These are phyloP conservation scores for Aechmea fasciata DNA, from an alignment of 176 grass and related monocot species.

Conservation along the genomic window DNA sequence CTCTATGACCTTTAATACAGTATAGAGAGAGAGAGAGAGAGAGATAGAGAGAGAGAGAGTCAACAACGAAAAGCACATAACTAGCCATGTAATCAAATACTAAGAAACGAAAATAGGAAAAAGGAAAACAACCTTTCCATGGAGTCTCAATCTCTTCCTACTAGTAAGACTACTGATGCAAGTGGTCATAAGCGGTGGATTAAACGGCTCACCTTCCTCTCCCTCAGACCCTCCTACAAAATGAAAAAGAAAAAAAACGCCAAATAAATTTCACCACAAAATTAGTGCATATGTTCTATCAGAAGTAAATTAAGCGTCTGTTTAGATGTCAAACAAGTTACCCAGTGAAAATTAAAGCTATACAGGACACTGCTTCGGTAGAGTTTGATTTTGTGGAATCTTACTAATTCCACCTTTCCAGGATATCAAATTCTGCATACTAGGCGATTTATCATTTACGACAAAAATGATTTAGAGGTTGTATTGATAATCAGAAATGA, in stretches of 20 bases:
- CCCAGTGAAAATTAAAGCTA: no score
- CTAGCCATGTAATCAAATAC: neutral
- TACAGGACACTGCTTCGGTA: no score
- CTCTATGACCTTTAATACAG: slow-evolving; percentile 32
- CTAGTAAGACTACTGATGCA: slow-evolving; percentile 19
- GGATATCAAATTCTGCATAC: no score
- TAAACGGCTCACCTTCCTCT: slow-evolving; percentile 16
- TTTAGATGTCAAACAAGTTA: no score
- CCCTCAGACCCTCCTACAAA: slow-evolving; percentile 10
- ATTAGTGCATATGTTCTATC: neutral
- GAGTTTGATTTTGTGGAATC: no score
- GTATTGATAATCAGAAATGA: no score
- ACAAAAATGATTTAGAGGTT: no score
- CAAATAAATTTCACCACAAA: neutral
- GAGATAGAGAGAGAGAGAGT: slow-evolving; percentile 8
- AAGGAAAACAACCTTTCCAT: slow-evolving; percentile 42
- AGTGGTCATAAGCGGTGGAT: slow-evolving; percentile 16
- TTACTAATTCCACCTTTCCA: no score
- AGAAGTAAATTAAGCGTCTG: neutral
- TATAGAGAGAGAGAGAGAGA: slow-evolving; percentile 5
- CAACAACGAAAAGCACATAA: neutral
- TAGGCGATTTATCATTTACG: no score
- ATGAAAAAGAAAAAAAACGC: neutral
- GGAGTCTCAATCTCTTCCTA: slow-evolving; percentile 31
- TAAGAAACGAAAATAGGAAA: neutral